Evolutionary conservation across 1,139 yeast genomes (phyloP).

Genomic region (Debaryomyces fabryi): DNA sequence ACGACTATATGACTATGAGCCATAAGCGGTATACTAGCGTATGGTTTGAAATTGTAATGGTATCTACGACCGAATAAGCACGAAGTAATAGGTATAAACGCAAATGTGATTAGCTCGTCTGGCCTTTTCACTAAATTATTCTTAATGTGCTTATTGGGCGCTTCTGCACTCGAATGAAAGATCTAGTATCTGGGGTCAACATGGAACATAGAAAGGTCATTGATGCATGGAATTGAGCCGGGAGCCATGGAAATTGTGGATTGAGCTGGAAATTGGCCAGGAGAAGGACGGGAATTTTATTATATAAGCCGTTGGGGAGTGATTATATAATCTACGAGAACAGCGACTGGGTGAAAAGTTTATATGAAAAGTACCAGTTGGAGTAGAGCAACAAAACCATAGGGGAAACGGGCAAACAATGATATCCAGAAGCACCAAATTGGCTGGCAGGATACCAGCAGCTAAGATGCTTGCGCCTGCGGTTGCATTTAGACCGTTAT

Average conservation of each 20-base stretch:
- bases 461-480: background rate
- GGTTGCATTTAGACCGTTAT: background rate
- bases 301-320: background rate
- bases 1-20: background rate
- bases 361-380: slow-evolving; percentile 1
- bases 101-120: background rate
- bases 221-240: background rate
- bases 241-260: background rate
- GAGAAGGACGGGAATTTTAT: background rate
- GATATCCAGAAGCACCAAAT: slow-evolving; percentile 5
- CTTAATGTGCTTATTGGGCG: background rate
- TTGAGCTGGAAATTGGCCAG: background rate
- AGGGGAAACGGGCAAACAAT: slow-evolving; percentile 3
- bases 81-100: background rate
- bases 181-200: background rate
- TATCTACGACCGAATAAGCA: background rate
- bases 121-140: background rate
- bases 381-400: background rate
- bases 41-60: background rate
- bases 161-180: background rate
- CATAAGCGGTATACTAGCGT: background rate
- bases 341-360: slow-evolving; percentile 6
- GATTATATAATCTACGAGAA: background rate
- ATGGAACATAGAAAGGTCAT: background rate
- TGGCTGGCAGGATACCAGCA: slow-evolving; percentile 5